Conservation (phyloP, 108 stramenopile species). For the Fistulifera pelliculosa region DNA sequence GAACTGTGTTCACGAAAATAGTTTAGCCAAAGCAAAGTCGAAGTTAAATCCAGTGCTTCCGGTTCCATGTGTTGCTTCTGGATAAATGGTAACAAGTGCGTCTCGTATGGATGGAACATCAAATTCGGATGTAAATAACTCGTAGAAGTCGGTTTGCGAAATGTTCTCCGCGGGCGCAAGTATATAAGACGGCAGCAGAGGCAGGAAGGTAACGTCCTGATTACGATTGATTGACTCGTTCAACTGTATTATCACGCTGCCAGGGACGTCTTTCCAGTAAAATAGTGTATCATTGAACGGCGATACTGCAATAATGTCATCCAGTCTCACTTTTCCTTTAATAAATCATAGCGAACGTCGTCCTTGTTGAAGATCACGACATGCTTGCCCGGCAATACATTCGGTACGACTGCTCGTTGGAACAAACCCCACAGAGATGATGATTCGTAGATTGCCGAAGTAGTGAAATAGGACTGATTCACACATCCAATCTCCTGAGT, state of each 20-base stretch:
- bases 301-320: constrained; percentile 46
- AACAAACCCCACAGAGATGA: constrained; percentile 42
- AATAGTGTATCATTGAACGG: constrained; percentile 55
- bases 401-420: constrained; percentile 38
- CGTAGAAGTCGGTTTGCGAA: neutral
- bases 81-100: neutral
- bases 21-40: neutral
- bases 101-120: neutral
- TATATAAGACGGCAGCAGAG: neutral
- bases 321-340: constrained; percentile 22
- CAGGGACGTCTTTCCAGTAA: constrained; percentile 15
- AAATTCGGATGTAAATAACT: constrained; percentile 3
- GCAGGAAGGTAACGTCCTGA: neutral
- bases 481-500: constrained; percentile 43
- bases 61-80: neutral
- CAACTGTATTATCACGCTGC: neutral
- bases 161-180: neutral
- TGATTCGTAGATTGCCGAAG: constrained; percentile 19
- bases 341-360: constrained; percentile 34
- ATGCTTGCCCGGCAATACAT: constrained; percentile 6
- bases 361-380: constrained; percentile 18
- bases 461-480: constrained; percentile 24
- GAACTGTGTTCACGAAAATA: constrained; percentile 1
- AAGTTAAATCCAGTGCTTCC: neutral
- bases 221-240: neutral